Evolutionary conservation across 2,329 filamentous ascomycete species (phyloP).

Genomic region (Juglanconis sp.): DNA sequence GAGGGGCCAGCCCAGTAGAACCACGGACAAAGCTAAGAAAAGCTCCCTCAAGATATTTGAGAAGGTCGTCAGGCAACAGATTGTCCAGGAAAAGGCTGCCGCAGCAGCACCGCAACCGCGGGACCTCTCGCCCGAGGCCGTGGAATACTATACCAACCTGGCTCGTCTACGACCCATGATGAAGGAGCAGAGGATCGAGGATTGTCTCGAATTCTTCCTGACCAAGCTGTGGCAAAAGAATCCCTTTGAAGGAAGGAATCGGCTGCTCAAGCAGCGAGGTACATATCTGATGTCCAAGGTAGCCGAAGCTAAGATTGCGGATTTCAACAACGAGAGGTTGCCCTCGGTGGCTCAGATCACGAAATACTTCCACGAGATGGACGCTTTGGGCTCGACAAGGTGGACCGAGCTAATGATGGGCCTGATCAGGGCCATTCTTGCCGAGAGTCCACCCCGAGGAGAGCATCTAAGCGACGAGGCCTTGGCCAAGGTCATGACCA

Average conservation of each 20-base stretch:
- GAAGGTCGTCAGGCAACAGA: conserved; percentile 11
- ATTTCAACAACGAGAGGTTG: conserved; percentile 28
- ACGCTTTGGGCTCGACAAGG: conserved; percentile 28
- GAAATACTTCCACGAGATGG: conserved; percentile 32
- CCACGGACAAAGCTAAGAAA: not conserved
- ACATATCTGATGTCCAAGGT: conserved; percentile 29
- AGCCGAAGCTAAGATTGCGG: conserved; percentile 28
- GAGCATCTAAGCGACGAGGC: conserved; percentile 25
- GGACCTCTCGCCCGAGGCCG: conserved; percentile 5
- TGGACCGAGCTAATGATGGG: conserved; percentile 34
- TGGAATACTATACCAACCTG: conserved; percentile 27
- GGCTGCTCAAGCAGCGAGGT: conserved; percentile 22
- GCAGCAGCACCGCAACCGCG: not conserved
- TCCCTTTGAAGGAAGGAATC: conserved; percentile 22
- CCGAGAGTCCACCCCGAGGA: conserved; percentile 23
- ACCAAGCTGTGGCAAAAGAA: conserved; percentile 18
- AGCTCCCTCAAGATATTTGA: conserved; percentile 12
- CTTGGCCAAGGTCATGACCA: conserved; percentile 28
- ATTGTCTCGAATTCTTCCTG: conserved; percentile 32
- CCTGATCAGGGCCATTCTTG: conserved; percentile 31
- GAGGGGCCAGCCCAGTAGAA: no score
- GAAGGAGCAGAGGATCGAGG: conserved; percentile 18
- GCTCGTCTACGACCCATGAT: conserved; percentile 28
- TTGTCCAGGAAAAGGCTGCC: not conserved
- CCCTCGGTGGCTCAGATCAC: conserved; percentile 38